A percentile compares a stretch with the other conserved stretches of the same genome.
Evolutionary conservation across 441 rosid species (phyloP).

Genomic region (Erysimum pusillum): DNA sequence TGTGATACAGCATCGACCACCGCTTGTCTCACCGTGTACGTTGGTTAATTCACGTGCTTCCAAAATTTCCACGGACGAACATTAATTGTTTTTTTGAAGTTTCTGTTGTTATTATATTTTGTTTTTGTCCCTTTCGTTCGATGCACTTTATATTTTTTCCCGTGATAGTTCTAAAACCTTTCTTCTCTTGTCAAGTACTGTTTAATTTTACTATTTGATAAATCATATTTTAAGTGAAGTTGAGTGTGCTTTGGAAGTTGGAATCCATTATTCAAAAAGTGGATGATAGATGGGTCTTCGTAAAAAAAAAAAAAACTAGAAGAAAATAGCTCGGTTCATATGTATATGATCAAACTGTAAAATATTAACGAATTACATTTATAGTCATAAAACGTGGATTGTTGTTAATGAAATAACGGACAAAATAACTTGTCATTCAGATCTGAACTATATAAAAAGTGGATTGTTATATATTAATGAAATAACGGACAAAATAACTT

Average conservation of each 20-base stretch:
- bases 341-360: too few relatives aligned
- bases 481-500: too few relatives aligned
- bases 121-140: conserved; percentile 37
- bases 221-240: neutral
- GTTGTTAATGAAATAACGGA: too few relatives aligned
- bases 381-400: too few relatives aligned
- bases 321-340: too few relatives aligned
- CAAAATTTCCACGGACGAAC: conserved; percentile 26
- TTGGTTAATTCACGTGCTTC: conserved; percentile 43
- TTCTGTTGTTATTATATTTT: conserved; percentile 36
- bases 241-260: neutral
- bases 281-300: too few relatives aligned
- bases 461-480: too few relatives aligned
- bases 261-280: neutral
- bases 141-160: conserved; percentile 15
- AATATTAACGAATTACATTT: too few relatives aligned
- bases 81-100: neutral
- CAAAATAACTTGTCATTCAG: too few relatives aligned
- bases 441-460: too few relatives aligned
- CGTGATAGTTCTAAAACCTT: conserved; percentile 20
- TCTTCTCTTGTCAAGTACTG: neutral
- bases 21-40: conserved; percentile 34
- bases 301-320: too few relatives aligned
- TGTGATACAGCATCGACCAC: conserved; percentile 35
- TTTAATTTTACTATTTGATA: neutral